These are phyloP conservation scores for Papiliotrema laurentii DNA, from an alignment of 1,284 basidiomycete species.

Conservation along the genomic window DNA sequence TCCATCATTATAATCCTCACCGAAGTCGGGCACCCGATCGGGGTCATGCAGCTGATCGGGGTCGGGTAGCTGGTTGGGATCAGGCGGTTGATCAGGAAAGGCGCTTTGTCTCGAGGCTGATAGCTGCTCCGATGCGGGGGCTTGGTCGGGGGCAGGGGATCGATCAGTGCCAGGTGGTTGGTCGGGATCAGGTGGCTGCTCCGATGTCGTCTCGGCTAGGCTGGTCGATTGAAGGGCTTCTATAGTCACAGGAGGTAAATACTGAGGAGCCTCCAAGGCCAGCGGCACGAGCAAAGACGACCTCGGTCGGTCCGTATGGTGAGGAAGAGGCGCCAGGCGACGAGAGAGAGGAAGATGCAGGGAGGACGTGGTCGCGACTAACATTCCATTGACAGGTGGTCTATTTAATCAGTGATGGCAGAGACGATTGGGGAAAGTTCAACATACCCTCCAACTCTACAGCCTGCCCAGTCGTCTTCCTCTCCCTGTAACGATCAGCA, in stretches of 20 bases:
- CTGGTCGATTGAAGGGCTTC: too few species aligned
- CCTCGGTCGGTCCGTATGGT: neutral
- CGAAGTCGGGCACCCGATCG: too few species aligned
- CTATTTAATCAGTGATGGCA: neutral
- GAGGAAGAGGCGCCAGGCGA: neutral
- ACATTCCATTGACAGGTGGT: neutral
- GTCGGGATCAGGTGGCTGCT: too few species aligned
- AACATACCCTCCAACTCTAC: constrained; percentile 23
- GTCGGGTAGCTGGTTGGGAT: too few species aligned
- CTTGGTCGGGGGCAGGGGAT: too few species aligned
- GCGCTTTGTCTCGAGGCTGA: too few species aligned
- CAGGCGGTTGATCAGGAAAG: too few species aligned
- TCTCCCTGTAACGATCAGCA: constrained; percentile 11
- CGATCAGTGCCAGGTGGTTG: too few species aligned
- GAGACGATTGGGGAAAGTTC: neutral
- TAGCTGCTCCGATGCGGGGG: too few species aligned
- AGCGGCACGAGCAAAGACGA: neutral
- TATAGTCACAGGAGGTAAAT: neutral
- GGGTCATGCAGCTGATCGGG: too few species aligned
- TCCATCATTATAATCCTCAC: too few species aligned
- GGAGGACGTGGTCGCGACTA: neutral
- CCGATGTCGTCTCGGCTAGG: too few species aligned
- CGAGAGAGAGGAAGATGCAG: neutral
- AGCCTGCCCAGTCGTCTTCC: constrained; percentile 21
- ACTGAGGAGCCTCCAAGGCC: neutral